Conservation (phyloP, 192 early-diverging fungal genomes). For the Umbelopsis isabellina region DNA sequence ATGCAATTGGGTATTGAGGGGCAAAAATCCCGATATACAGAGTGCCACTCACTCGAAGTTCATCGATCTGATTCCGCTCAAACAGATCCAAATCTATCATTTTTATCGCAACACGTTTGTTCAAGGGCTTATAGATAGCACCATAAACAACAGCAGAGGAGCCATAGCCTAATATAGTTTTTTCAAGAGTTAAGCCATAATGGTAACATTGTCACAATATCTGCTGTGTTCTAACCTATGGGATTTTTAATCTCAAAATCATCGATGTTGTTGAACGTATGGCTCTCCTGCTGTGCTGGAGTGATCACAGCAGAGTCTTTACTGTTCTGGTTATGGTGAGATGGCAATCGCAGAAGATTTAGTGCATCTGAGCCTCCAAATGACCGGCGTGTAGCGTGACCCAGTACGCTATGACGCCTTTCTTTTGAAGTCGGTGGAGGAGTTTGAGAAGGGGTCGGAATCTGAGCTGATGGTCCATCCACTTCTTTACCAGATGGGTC, state of each 20-base stretch:
- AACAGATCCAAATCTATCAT: conserved; percentile 91
- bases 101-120: conserved; percentile 75
- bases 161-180: conserved; percentile 68
- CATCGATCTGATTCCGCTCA: conserved; percentile 91
- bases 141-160: conserved; percentile 85
- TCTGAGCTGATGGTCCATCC: not conserved
- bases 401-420: conserved; percentile 11
- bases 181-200: not conserved
- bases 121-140: conserved; percentile 74
- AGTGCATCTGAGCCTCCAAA: conserved; percentile 28
- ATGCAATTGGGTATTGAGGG: not conserved
- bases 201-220: too few relatives aligned
- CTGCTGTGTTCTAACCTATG: conserved; percentile 28
- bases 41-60: conserved; percentile 65
- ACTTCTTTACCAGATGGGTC: not conserved
- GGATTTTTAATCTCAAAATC: conserved; percentile 37
- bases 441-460: conserved; percentile 3
- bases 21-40: not conserved
- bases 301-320: conserved; percentile 2
- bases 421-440: not conserved
- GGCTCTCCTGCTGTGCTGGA: not conserved
- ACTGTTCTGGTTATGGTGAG: conserved; percentile 11
- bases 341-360: conserved; percentile 17
- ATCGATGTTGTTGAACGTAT: conserved; percentile 33
- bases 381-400: conserved; percentile 16